These are phyloP conservation scores for Trichoderma sp. DNA, from an alignment of 2,329 filamentous ascomycete genomes.

Conservation along the genomic window DNA sequence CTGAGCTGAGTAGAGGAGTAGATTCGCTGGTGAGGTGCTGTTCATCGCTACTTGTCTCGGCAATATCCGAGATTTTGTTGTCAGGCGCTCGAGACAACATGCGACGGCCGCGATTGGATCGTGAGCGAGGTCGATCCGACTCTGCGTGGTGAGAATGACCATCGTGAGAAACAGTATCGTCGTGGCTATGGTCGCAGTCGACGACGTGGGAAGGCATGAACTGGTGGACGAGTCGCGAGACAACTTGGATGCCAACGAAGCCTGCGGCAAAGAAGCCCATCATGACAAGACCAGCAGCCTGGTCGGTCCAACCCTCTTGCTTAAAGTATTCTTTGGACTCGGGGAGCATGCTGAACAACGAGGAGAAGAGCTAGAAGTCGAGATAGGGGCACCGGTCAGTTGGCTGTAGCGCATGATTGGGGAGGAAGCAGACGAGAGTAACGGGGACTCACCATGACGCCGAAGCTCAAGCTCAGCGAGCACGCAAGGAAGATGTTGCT, in stretches of 20 bases:
- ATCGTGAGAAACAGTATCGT: constrained; percentile 51
- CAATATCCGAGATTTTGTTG: constrained; percentile 31
- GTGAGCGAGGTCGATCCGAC: constrained; percentile 36
- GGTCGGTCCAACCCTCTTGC: constrained; percentile 67
- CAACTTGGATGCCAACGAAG: constrained; percentile 73
- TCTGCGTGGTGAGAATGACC: constrained; percentile 33
- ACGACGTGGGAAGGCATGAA: constrained; percentile 79
- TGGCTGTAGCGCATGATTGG: background rate
- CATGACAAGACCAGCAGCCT: constrained; percentile 68
- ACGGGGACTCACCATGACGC: constrained; percentile 76
- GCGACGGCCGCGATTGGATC: constrained; percentile 40
- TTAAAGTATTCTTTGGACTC: constrained; percentile 79
- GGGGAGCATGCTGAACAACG: constrained; percentile 90
- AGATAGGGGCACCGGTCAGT: background rate
- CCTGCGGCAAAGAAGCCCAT: constrained; percentile 72
- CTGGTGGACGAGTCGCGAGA: constrained; percentile 73
- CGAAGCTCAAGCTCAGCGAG: constrained; percentile 90
- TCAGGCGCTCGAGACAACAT: constrained; percentile 35
- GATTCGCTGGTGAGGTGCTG: constrained; percentile 45
- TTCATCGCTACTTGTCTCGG: constrained; percentile 24
- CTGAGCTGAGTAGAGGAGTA: constrained; percentile 52
- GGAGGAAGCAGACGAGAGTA: background rate
- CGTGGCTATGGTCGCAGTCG: constrained; percentile 76
- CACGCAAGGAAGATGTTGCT: constrained; percentile 86
- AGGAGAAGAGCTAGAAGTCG: constrained; percentile 75